phyloP scores from a whole-genome alignment of 495 filamentous ascomycete genomes.

The Penicillium cinerascens region DNA sequence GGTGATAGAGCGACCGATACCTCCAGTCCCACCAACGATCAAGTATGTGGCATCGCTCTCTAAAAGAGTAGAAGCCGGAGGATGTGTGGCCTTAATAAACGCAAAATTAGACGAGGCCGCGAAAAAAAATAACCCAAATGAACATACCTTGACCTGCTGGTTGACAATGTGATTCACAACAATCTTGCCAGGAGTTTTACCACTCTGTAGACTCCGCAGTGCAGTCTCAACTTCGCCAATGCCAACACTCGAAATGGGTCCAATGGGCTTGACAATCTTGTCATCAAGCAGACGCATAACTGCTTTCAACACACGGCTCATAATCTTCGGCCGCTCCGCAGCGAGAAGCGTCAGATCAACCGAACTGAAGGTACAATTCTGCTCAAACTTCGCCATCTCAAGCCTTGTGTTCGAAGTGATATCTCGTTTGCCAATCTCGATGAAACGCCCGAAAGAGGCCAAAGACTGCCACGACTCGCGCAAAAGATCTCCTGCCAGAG shows the following conservation, averaged over 20 bases:
- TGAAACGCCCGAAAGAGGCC: slow-evolving; percentile 44
- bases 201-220: too few relatives aligned
- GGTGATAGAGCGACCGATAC: background rate
- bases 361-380: slow-evolving; percentile 13
- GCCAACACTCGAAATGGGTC: too few relatives aligned
- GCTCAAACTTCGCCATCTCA: slow-evolving; percentile 13
- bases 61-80: too few relatives aligned
- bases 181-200: too few relatives aligned
- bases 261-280: too few relatives aligned
- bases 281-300: too few relatives aligned
- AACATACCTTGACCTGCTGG: too few relatives aligned
- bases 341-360: slow-evolving; percentile 7
- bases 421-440: slow-evolving; percentile 46
- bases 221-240: too few relatives aligned
- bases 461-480: slow-evolving; percentile 44
- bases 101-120: too few relatives aligned
- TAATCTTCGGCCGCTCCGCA: background rate
- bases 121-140: too few relatives aligned
- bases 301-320: background rate
- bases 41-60: background rate
- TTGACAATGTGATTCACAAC: too few relatives aligned
- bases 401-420: slow-evolving; percentile 18
- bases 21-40: background rate
- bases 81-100: too few relatives aligned
- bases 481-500: slow-evolving; percentile 39